Evolutionary conservation across 768 basidiomycete genomes (phyloP), one percentile per base, ranked within the genome.

Genomic region (Russula vinacea): DNA sequence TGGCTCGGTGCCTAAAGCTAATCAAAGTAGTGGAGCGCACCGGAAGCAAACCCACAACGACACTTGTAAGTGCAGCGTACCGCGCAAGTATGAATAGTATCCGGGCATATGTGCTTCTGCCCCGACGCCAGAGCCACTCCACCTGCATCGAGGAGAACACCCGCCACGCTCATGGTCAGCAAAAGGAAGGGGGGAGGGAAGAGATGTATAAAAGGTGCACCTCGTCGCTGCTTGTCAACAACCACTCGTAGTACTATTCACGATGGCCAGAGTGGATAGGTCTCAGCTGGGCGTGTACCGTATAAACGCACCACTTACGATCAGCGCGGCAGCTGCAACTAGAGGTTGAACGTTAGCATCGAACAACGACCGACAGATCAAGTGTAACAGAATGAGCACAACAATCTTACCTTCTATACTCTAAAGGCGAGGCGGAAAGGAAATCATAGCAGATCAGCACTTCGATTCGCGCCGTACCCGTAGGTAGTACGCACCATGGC

Each of bases 221-320:
- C 62, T 65, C 66, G 16, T 56, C 54, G 17, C 3, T 5, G 19
- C 44, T 22, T 13, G 58, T 67, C 47, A 67, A 47, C 5, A 14
- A 14, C 62, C 66, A 67, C 42, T 67, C 66, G n/a, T 64, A 60
- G 17, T 65, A 55, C 66, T 67, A 16, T 16, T 14, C 5, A 7
- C 26, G 1, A 39, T 24, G 14, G 13, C 14, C 35, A 26, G 17
- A 58, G 24, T 11, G 17, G 26, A 22, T 7, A 5, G 8, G 0
- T 26, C 5, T 61, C 29, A 61, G 52, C 42, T n/a, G 3, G 16
- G 58, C 17, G 19, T n/a, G 10, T 32, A 33, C 39, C 55, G 40
- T 26, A 2, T 29, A 42, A 53, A 44, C 8, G 10, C 6, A 17
- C 7, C 11, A 56, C 66, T 60, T 26, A 67, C 63, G 40, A 65